Conservation (phyloP, 2,329 filamentous ascomycete species). For the Trichoderma atroviride region DNA sequence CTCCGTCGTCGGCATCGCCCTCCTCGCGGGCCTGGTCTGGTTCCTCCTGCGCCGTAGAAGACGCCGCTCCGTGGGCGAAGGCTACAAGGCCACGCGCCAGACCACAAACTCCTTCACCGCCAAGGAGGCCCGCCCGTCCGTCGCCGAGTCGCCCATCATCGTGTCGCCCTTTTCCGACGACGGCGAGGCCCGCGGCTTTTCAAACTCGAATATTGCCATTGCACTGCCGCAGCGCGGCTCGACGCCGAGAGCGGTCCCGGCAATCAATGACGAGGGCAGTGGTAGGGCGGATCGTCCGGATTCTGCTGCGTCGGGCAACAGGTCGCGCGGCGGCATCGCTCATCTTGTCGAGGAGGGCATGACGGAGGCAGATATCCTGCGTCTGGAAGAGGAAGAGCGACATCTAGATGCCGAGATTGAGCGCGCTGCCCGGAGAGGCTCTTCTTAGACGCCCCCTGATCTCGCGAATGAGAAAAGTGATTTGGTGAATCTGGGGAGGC, state of each 20-base stretch:
- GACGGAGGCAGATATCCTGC: slow-evolving; percentile 58
- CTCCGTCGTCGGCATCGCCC: slow-evolving; percentile 42
- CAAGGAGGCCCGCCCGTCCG: slow-evolving; percentile 48
- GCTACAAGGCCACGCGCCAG: slow-evolving; percentile 28
- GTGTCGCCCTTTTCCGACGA: slow-evolving; percentile 50
- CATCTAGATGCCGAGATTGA: slow-evolving; percentile 61
- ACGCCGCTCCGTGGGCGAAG: background rate
- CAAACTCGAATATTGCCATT: background rate
- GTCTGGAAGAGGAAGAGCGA: slow-evolving; percentile 60
- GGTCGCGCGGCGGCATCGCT: slow-evolving; percentile 45
- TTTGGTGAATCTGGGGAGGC: background rate
- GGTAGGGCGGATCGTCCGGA: slow-evolving; percentile 1
- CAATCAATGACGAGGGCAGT: background rate
- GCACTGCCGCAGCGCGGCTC: background rate
- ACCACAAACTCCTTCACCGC: slow-evolving; percentile 47
- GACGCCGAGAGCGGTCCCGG: background rate
- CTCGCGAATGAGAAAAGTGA: background rate
- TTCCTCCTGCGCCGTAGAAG: slow-evolving; percentile 48
- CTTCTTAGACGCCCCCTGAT: background rate
- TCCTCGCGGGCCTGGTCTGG: slow-evolving; percentile 47
- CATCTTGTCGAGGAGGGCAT: slow-evolving; percentile 64
- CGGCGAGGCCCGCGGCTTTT: slow-evolving; percentile 30
- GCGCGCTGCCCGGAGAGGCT: slow-evolving; percentile 39
- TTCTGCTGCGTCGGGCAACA: slow-evolving; percentile 37
- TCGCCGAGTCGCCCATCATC: slow-evolving; percentile 43